A percentile compares a stretch with the other conserved stretches of the same genome.
Conservation (phyloP, 805 yeast genomes). For the Komagataella kurtzmanii region DNA sequence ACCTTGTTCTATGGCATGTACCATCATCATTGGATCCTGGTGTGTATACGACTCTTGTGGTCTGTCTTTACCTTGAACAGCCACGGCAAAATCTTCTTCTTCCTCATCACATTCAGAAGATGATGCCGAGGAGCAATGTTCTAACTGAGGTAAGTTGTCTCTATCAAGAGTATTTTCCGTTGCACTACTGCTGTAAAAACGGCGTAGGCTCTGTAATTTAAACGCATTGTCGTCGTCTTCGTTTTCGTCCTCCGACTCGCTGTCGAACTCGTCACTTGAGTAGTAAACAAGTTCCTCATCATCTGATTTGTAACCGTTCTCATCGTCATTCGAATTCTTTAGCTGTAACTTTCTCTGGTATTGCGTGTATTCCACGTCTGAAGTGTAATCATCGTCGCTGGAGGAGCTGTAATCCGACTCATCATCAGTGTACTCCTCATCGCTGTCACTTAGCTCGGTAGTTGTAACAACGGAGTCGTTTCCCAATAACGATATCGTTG, state of each 20-base stretch:
- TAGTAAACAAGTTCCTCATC: conserved; percentile 6
- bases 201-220: neutral
- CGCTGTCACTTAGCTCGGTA: conserved; percentile 20
- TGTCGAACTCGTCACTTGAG: conserved; percentile 5
- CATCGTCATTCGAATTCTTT: conserved; percentile 5
- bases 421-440: conserved; percentile 12
- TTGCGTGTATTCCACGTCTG: conserved; percentile 11
- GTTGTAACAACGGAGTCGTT: conserved; percentile 13
- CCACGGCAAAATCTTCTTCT: neutral
- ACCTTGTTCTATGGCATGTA: conserved; percentile 2
- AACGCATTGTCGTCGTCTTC: neutral
- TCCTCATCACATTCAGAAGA: conserved; percentile 1
- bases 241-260: conserved; percentile 1
- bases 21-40: conserved; percentile 29
- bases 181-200: neutral
- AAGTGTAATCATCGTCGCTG: conserved; percentile 12
- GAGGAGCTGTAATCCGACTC: conserved; percentile 17
- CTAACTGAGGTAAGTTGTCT: conserved; percentile 1
- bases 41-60: conserved; percentile 33
- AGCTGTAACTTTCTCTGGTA: neutral
- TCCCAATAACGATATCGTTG: conserved; percentile 8
- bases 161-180: neutral
- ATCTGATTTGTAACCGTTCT: conserved; percentile 6
- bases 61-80: conserved; percentile 19
- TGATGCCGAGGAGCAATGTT: conserved; percentile 1